Evolutionary conservation across 441 rosid species (phyloP).

Genomic region (Adansonia rubrostipa): DNA sequence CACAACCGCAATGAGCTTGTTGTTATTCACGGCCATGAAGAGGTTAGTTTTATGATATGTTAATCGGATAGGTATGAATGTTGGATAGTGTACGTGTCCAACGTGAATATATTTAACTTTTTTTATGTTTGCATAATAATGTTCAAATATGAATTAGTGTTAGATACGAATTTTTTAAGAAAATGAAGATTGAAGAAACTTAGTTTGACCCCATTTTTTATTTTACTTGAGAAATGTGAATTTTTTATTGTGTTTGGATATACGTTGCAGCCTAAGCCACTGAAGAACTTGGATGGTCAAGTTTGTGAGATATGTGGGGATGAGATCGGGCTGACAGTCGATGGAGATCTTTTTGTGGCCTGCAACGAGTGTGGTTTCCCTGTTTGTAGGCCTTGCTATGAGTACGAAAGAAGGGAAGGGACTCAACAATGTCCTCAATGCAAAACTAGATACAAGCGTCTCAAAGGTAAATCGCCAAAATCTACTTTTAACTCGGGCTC

Average conservation of each 20-base stretch:
- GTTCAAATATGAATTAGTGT: too few species aligned
- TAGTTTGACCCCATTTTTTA: background rate
- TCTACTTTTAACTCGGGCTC: too few species aligned
- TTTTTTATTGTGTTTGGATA: background rate
- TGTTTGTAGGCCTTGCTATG: constrained; percentile 89
- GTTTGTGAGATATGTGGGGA: constrained; percentile 94
- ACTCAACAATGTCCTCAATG: constrained; percentile 91
- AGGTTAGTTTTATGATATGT: constrained; percentile 45
- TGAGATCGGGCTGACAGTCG: constrained; percentile 75
- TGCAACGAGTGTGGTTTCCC: constrained; percentile 98
- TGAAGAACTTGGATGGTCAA: constrained; percentile 89
- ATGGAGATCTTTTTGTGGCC: constrained; percentile 92
- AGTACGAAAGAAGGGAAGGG: constrained; percentile 95
- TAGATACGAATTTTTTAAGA: too few species aligned
- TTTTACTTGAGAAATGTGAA: background rate
- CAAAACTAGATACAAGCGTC: constrained; percentile 94
- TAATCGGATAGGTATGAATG: too few species aligned
- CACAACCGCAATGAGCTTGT: constrained; percentile 99
- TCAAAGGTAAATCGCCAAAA: constrained; percentile 56
- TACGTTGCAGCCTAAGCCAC: constrained; percentile 69
- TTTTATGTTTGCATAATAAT: too few species aligned
- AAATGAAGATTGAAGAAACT: background rate
- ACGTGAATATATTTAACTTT: too few species aligned
- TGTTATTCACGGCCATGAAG: constrained; percentile 95
- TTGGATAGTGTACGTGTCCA: too few species aligned